Percentiles rank a stretch among this genome's conserved stretches.
phyloP scores from a whole-genome alignment of 1,139 yeast species.

The Suhomyces kunorum region DNA sequence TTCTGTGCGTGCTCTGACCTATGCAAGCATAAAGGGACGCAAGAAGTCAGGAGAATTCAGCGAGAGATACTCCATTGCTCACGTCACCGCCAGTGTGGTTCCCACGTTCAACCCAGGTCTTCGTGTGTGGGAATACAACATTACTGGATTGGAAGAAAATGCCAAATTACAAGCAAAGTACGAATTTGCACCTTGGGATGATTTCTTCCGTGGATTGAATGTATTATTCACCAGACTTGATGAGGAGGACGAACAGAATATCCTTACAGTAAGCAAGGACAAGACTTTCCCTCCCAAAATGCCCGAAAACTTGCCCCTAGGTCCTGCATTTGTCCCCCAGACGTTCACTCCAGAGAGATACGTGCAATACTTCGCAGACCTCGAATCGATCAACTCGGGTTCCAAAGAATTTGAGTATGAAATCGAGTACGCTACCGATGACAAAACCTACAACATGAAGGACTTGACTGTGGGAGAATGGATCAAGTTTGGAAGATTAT shows the following conservation, averaged over 20 bases:
- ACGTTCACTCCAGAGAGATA: slow-evolving; percentile 70
- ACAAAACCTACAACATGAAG: slow-evolving; percentile 55
- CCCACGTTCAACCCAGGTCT: slow-evolving; percentile 86
- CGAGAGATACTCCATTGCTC: slow-evolving; percentile 69
- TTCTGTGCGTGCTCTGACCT: slow-evolving; percentile 50
- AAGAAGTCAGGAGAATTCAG: slow-evolving; percentile 45
- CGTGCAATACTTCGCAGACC: slow-evolving; percentile 71
- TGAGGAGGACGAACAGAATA: slow-evolving; percentile 20
- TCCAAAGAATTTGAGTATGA: slow-evolving; percentile 55
- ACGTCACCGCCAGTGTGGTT: slow-evolving; percentile 72
- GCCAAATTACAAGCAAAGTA: slow-evolving; percentile 18
- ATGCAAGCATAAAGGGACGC: slow-evolving; percentile 48
- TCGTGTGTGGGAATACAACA: slow-evolving; percentile 84
- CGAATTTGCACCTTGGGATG: slow-evolving; percentile 51
- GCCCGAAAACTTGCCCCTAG: slow-evolving; percentile 56
- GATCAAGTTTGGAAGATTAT: slow-evolving; percentile 54
- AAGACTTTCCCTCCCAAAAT: slow-evolving; percentile 66
- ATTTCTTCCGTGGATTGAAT: slow-evolving; percentile 53
- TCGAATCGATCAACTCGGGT: slow-evolving; percentile 51
- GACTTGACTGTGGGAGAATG: slow-evolving; percentile 60
- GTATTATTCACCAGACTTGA: slow-evolving; percentile 23
- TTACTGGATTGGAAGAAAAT: slow-evolving; percentile 38
- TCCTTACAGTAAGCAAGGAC: slow-evolving; percentile 37
- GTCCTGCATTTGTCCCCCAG: slow-evolving; percentile 77
- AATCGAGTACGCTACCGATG: slow-evolving; percentile 70